phyloP scores from a whole-genome alignment of 768 basidiomycete genomes.

The Suillus hirtellus region DNA sequence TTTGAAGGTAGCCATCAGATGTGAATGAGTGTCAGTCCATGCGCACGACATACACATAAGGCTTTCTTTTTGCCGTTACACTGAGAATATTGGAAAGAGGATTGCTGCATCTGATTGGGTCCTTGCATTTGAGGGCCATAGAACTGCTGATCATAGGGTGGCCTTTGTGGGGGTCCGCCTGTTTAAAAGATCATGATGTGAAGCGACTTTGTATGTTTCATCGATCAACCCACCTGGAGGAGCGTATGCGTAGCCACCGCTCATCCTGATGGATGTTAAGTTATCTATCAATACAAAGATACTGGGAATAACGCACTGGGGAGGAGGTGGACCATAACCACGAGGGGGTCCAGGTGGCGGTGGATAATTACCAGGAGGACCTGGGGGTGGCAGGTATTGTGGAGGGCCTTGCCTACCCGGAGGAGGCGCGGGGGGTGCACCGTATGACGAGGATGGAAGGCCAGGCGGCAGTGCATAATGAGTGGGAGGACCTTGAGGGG shows the following conservation, averaged over 20 bases:
- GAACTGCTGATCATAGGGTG: slow-evolving; percentile 57
- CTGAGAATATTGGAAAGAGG: slow-evolving; percentile 85
- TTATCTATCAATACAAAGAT: slow-evolving; percentile 17
- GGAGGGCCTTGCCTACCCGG: slow-evolving; percentile 22
- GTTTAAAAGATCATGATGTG: background rate
- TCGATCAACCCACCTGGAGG: slow-evolving; percentile 11
- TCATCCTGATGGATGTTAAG: slow-evolving; percentile 1
- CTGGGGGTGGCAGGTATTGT: slow-evolving; percentile 6
- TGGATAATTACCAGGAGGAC: slow-evolving; percentile 15
- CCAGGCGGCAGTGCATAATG: slow-evolving; percentile 14
- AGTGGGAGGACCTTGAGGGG: slow-evolving; percentile 13
- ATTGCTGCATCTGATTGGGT: slow-evolving; percentile 47
- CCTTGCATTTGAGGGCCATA: slow-evolving; percentile 62
- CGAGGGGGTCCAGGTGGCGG: slow-evolving; percentile 22
- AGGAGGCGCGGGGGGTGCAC: slow-evolving; percentile 22
- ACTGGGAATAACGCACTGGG: background rate
- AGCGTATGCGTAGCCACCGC: slow-evolving; percentile 8
- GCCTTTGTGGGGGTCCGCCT: slow-evolving; percentile 48
- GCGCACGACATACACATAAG: slow-evolving; percentile 62
- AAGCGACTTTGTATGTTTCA: background rate
- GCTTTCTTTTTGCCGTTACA: slow-evolving; percentile 90
- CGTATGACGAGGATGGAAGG: slow-evolving; percentile 18
- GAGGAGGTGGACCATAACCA: slow-evolving; percentile 7
- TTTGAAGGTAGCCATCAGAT: background rate
- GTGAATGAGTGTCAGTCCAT: background rate